Evolutionary conservation across 164 flowering plant species (phyloP).

Genomic region (Macadamia integrifolia): DNA sequence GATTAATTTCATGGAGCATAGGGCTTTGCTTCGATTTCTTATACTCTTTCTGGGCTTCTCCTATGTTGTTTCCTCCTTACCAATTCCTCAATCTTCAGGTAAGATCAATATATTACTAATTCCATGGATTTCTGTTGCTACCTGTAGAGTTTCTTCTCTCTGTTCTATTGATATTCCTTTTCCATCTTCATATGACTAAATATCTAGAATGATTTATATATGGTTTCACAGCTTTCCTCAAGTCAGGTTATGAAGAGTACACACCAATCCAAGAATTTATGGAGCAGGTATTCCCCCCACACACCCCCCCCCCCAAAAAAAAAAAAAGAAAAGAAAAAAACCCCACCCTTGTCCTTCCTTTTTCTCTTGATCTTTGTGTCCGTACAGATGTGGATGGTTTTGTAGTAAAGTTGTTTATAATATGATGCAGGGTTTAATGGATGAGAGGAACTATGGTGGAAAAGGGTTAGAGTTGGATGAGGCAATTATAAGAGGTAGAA

Average conservation of each 20-base stretch:
- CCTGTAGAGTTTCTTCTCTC: too few relatives aligned
- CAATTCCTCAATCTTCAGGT: conserved; percentile 33
- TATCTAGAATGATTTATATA: neutral
- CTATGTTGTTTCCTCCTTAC: conserved; percentile 20
- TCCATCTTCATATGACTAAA: neutral
- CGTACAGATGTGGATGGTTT: neutral
- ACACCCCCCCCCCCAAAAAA: too few relatives aligned
- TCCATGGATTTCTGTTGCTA: neutral
- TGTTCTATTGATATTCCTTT: neutral
- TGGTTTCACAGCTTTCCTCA: conserved; percentile 28
- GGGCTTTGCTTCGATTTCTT: conserved; percentile 17
- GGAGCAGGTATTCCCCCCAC: conserved; percentile 16
- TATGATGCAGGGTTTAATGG: conserved; percentile 16
- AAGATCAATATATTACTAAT: conserved; percentile 5
- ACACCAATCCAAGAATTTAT: conserved; percentile 15
- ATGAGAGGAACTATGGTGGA: neutral
- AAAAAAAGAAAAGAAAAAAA: too few relatives aligned
- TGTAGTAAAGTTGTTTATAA: neutral
- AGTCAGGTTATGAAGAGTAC: conserved; percentile 10
- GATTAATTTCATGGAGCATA: conserved; percentile 19
- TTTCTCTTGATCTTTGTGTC: neutral
- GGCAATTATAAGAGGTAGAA: conserved; percentile 26
- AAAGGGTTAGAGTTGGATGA: conserved; percentile 11
- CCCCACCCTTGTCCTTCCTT: neutral
- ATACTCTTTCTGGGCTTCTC: conserved; percentile 29